Base-by-base conservation (phyloP, 495 filamentous ascomycete species). In the Penicillium flavigenum region DNA sequence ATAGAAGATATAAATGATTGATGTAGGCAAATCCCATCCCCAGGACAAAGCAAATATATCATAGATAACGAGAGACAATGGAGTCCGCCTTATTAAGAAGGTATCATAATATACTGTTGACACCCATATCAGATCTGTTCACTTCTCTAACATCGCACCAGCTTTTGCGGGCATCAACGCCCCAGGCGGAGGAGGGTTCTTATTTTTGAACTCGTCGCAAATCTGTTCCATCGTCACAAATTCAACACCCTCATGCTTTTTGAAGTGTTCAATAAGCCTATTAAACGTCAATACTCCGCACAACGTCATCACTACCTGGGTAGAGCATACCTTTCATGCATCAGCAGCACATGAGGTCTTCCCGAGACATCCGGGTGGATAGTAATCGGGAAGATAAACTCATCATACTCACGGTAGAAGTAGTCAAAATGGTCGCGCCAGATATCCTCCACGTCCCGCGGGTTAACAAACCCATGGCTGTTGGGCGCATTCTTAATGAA, bases 141-240 rank as follows among this genome's bases (percentile, higher is more conserved):
- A 57, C 39, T 68, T 61, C 42, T 58, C 42, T 11, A 65, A 42
- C 29, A 64, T 64, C 4, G 54, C 57, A 7, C 65, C 63, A 16
- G 52, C 56, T 24, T 62, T 60, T 7, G 65, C 60, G 1, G 67
- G 65, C 67, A 70, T 68, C 29, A 68, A 29, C 4, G 67, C 67
- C 7, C 67, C 67, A 12, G 58, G 48, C 14, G 65, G 63, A 41
- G 56, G 53, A 9, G 65, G 14, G 39, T 68, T 69, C 62, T 61
- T 66, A 19, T 51, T 61, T 71, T 83, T 85, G 68, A 87, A 87
- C 34, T 87, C 82, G 56, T 85, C 83, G 20, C 77, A 81, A 54
- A 88, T 81, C 61, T 86, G 76, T 55, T 81, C 86, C 74, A 89
- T 85, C 0, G 84, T 87, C 58, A 87, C 80, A 80, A 86, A 90